Percentiles rank a stretch among this genome's conserved stretches.
These are phyloP conservation scores for Davidsoniella eucalypti DNA, from an alignment of 2,329 filamentous ascomycete genomes.

Conservation along the genomic window DNA sequence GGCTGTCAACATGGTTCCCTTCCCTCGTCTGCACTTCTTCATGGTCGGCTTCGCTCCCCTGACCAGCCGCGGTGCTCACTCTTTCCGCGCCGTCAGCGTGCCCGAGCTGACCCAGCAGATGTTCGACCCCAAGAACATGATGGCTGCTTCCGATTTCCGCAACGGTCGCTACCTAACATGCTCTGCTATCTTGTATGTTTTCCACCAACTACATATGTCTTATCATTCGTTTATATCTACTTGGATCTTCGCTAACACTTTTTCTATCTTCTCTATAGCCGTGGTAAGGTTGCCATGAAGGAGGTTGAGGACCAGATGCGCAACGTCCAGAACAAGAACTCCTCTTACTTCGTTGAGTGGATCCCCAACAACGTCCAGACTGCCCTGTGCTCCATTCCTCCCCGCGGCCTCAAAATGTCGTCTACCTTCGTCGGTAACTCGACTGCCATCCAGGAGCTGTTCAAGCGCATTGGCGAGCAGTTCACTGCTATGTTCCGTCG, in stretches of 20 bases:
- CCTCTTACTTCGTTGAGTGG: conserved; percentile 99
- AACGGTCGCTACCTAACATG: conserved; percentile 99
- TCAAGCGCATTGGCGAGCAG: conserved; percentile 99
- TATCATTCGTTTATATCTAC: background rate
- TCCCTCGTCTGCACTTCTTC: conserved; percentile 99
- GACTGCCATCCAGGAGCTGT: conserved; percentile 98
- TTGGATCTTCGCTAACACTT: conserved; percentile 3
- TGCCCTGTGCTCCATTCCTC: conserved; percentile 95
- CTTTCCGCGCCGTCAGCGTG: conserved; percentile 94
- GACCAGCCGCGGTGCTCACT: conserved; percentile 69
- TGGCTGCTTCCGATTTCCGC: conserved; percentile 99
- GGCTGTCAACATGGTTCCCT: conserved; percentile 99
- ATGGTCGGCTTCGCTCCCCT: conserved; percentile 99
- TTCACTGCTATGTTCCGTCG: conserved; percentile 99
- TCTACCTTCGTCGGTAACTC: conserved; percentile 99
- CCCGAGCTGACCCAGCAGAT: conserved; percentile 99
- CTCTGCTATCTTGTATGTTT: conserved; percentile 83
- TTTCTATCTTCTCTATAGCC: conserved; percentile 33
- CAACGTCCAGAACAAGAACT: conserved; percentile 99
- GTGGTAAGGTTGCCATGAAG: conserved; percentile 99
- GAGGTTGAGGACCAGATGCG: conserved; percentile 99
- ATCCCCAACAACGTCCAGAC: conserved; percentile 99
- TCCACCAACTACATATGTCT: background rate
- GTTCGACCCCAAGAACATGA: conserved; percentile 99
- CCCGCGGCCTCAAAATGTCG: conserved; percentile 96